Base-by-base conservation (phyloP, 768 basidiomycete species). In the Galerina marginata region DNA sequence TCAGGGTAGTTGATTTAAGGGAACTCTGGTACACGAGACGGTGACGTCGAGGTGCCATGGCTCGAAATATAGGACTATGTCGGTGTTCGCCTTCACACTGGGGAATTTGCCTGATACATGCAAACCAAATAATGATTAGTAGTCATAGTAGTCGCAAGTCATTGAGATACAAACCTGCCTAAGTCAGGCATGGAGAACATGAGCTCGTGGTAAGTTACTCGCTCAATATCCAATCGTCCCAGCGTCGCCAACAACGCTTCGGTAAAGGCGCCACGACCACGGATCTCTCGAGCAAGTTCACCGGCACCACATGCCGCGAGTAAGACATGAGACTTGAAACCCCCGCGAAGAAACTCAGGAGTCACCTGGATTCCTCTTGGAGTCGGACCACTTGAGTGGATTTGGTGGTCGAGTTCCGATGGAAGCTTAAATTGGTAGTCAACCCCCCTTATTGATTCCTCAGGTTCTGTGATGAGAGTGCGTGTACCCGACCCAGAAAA, bases 11-110 rank as follows among this genome's bases (percentile, higher is more conserved):
- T 9, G 26, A 50, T 6, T 58, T 12, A 37, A 51, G 14, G n/a
- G 15, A 10, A 43, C 11, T 15, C 7, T 33, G 15, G 33, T 52
- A 53, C 3, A 10, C 5, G 15, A 12, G 43, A 2, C 9, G 58
- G 14, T 4, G 23, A 25, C 14, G 10, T 6, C 29, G 29, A 33
- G 23, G 48, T n/a, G 56, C 38, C n/a, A 45, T 47, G 12, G 54
- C 47, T 51, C 58, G 42, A 16, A 68, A 68, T 11, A 68, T 40
- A 4, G 58, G 26, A 2, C 64, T 57, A 40, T 54, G n/a, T 29
- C 47, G 40, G 4, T 44, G 23, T 6, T 52, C 48, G 2, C 67
- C 67, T 62, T 68, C 67, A 43, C 67, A 68, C 40, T 68, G 67
- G 0, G 67, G 67, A 44, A 61, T 65, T 56, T 68, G 67, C 15